These are phyloP conservation scores for Ophiostoma pallidulum DNA, from an alignment of 2,329 filamentous ascomycete genomes.

Conservation along the genomic window DNA sequence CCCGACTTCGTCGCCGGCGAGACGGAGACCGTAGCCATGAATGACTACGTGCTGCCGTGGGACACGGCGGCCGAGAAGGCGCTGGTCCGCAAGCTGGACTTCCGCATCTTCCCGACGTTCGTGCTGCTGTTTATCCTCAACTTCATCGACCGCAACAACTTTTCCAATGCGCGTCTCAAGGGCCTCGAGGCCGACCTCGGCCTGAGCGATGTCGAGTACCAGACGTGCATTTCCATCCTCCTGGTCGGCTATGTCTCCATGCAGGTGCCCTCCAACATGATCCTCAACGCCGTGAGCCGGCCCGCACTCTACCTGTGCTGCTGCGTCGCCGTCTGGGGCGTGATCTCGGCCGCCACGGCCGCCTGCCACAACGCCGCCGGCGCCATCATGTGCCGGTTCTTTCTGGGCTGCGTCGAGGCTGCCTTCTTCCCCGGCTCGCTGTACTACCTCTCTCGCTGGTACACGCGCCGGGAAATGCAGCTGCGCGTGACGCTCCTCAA, in stretches of 20 bases:
- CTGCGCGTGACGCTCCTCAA: conserved; percentile 47
- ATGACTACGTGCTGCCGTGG: no score
- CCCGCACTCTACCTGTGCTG: no score
- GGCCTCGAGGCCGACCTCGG: conserved; percentile 37
- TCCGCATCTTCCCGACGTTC: no score
- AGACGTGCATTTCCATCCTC: no score
- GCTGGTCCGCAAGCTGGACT: no score
- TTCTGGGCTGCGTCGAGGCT: conserved; percentile 35
- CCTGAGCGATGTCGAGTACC: conserved; percentile 21
- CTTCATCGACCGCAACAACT: conserved; percentile 42
- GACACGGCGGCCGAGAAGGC: no score
- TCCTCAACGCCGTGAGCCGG: no score
- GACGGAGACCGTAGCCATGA: no score
- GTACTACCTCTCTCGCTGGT: conserved; percentile 46
- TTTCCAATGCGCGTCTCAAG: conserved; percentile 33
- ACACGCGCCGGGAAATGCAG: conserved; percentile 54
- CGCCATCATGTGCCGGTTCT: conserved; percentile 33
- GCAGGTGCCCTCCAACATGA: conserved; percentile 42
- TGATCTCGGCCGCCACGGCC: conserved; percentile 35
- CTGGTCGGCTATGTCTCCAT: conserved; percentile 35
- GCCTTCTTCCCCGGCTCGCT: conserved; percentile 22
- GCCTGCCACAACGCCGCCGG: conserved; percentile 27
- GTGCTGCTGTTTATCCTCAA: conserved; percentile 57
- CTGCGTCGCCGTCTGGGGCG: conserved; percentile 40
- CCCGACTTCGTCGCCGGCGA: no score